These are phyloP conservation scores for Dothidotthia symphoricarpi DNA, from an alignment of 2,329 filamentous ascomycete genomes.

Conservation along the genomic window DNA sequence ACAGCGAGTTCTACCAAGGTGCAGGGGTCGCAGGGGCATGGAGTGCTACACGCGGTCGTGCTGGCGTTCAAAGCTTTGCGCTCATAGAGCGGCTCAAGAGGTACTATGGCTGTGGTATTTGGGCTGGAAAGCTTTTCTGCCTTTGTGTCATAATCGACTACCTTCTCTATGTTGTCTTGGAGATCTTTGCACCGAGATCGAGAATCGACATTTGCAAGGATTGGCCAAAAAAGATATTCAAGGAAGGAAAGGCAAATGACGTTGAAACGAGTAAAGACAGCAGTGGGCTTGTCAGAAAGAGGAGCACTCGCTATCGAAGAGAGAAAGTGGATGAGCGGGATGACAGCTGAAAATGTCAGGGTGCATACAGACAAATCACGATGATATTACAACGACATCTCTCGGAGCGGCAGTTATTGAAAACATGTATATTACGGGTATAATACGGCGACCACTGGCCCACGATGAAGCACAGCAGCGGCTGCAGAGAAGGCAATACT, in stretches of 20 bases:
- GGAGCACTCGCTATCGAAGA: constrained; percentile 28
- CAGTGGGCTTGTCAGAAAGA: constrained; percentile 23
- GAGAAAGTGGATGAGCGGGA: constrained; percentile 22
- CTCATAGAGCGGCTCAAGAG: constrained; percentile 92
- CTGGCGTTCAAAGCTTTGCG: constrained; percentile 78
- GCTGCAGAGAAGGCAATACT: constrained; percentile 21
- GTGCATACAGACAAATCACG: not conserved
- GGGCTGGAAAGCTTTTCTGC: constrained; percentile 97
- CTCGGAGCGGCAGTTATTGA: not conserved
- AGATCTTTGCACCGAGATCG: constrained; percentile 80
- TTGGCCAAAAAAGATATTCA: constrained; percentile 74
- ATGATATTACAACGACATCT: too few relatives aligned
- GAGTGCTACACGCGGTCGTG: constrained; percentile 68
- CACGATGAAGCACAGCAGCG: constrained; percentile 14
- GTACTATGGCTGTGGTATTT: constrained; percentile 97
- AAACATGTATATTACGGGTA: constrained; percentile 8
- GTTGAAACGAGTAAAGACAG: constrained; percentile 8
- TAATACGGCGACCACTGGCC: constrained; percentile 23
- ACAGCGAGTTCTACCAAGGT: constrained; percentile 84
- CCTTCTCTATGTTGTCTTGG: constrained; percentile 80
- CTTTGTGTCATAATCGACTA: constrained; percentile 94
- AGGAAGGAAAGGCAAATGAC: constrained; percentile 15
- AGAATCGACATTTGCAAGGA: constrained; percentile 85
- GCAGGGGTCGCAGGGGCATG: constrained; percentile 65
- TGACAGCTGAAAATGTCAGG: constrained; percentile 11